These are phyloP conservation scores for Colletotrichum lupini DNA, from an alignment of 2,329 filamentous ascomycete species.

Conservation along the genomic window DNA sequence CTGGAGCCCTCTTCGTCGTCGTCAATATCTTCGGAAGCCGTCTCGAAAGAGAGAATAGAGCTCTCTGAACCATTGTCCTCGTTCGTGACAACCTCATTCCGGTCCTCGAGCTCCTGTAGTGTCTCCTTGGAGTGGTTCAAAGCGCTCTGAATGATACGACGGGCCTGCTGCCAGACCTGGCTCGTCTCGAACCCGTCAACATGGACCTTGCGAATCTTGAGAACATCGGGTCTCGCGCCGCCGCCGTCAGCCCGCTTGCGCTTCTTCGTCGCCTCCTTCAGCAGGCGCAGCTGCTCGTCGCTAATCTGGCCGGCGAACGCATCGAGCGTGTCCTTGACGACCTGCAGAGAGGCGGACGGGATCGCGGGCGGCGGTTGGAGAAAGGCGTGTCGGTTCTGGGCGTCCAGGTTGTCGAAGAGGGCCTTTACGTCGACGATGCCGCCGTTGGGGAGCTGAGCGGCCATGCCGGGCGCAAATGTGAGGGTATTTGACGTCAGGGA, in stretches of 20 bases:
- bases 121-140: constrained; percentile 59
- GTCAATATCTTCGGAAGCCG: constrained; percentile 43
- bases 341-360: constrained; percentile 75
- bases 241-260: constrained; percentile 72
- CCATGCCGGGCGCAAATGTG: constrained; percentile 60
- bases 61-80: constrained; percentile 50
- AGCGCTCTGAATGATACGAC: constrained; percentile 76
- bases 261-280: constrained; percentile 78
- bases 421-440: constrained; percentile 54
- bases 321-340: constrained; percentile 85
- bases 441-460: constrained; percentile 41
- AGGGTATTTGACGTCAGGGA: constrained; percentile 73
- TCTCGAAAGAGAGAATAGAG: constrained; percentile 49
- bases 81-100: constrained; percentile 51
- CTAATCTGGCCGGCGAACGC: constrained; percentile 79
- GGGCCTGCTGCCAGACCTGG: constrained; percentile 95
- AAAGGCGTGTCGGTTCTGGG: constrained; percentile 76
- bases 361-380: constrained; percentile 78
- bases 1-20: constrained; percentile 41
- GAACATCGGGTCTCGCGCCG: constrained; percentile 59
- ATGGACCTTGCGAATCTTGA: constrained; percentile 87
- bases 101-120: constrained; percentile 61
- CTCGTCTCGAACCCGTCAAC: constrained; percentile 86
- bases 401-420: constrained; percentile 67
- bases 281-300: constrained; percentile 75